Conservation (phyloP, 1,139 yeast species). For the Diutina siamensis region DNA sequence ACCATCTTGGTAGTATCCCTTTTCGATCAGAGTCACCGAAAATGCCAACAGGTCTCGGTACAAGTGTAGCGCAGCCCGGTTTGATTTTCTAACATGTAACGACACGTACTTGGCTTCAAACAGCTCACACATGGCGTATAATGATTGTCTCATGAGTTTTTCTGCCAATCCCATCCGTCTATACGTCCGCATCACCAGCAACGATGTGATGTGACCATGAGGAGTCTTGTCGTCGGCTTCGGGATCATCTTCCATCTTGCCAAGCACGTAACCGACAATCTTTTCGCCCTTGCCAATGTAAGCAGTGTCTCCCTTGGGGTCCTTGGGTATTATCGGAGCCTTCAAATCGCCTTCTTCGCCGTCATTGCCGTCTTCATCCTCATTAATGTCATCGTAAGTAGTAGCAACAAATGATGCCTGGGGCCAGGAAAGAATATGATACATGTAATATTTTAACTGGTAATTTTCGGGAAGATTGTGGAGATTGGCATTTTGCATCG, state of each 20-base stretch:
- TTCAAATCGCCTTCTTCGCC: conserved; percentile 18
- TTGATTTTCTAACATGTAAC: conserved; percentile 86
- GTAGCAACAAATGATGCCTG: conserved; percentile 95
- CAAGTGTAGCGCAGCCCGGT: conserved; percentile 87
- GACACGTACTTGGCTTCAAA: conserved; percentile 80
- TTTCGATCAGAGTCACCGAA: conserved; percentile 72
- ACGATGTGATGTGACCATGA: conserved; percentile 89
- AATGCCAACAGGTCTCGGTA: conserved; percentile 80
- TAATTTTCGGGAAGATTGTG: conserved; percentile 93
- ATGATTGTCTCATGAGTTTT: conserved; percentile 80
- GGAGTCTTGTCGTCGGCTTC: conserved; percentile 61
- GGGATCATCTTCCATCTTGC: conserved; percentile 94
- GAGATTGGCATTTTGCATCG: conserved; percentile 92
- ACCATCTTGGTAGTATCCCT: conserved; percentile 87
- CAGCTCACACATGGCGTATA: conserved; percentile 68
- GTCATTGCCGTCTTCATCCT: conserved; percentile 22
- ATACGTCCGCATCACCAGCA: conserved; percentile 91
- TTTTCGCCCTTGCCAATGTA: conserved; percentile 61
- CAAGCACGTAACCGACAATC: conserved; percentile 87
- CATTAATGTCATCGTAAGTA: conserved; percentile 35
- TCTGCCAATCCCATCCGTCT: conserved; percentile 94
- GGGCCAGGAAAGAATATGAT: conserved; percentile 94
- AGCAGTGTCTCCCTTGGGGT: conserved; percentile 41
- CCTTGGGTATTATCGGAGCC: conserved; percentile 17
- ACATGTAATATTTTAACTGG: conserved; percentile 82